Evolutionary conservation across 1,139 yeast species (phyloP).

Genomic region (Yamadazyma conglobata): DNA sequence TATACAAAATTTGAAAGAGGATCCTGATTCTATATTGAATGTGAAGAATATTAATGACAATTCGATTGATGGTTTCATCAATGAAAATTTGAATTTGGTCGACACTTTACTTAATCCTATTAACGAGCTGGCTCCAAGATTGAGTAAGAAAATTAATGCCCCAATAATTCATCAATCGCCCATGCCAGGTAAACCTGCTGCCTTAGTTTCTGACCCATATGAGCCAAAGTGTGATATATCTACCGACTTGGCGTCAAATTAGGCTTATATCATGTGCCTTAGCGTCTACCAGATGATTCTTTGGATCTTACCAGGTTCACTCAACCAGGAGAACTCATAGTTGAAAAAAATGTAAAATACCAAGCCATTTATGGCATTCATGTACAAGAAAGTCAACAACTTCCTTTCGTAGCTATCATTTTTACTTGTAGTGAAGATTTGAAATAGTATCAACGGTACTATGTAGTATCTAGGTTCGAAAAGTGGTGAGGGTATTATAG

Average conservation of each 20-base stretch:
- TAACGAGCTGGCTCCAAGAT: slow-evolving; percentile 1
- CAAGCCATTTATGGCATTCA: slow-evolving; percentile 48
- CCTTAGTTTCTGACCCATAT: too few species aligned
- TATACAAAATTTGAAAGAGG: slow-evolving; percentile 22
- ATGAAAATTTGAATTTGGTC: slow-evolving; percentile 20
- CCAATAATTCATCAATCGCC: too few species aligned
- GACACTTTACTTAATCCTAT: slow-evolving; percentile 1
- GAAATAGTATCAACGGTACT: slow-evolving; percentile 72
- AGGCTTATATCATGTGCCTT: not conserved
- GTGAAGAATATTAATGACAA: slow-evolving; percentile 16
- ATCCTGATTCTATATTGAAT: slow-evolving; percentile 19
- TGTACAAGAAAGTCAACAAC: slow-evolving; percentile 59
- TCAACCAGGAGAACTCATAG: slow-evolving; percentile 66
- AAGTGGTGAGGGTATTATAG: slow-evolving; percentile 83
- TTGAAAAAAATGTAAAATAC: slow-evolving; percentile 56
- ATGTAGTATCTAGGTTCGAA: slow-evolving; percentile 93
- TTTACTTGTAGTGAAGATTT: slow-evolving; percentile 51
- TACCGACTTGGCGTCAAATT: too few species aligned
- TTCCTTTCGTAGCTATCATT: slow-evolving; percentile 31
- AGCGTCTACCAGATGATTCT: slow-evolving; percentile 77
- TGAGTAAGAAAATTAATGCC: not conserved
- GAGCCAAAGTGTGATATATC: too few species aligned
- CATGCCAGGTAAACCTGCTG: too few species aligned
- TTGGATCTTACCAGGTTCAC: slow-evolving; percentile 55
- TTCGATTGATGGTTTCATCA: slow-evolving; percentile 29